Evolutionary conservation across 2,329 filamentous ascomycete genomes (phyloP), one percentile per base, ranked within the genome.

Genomic region (Colletotrichum sp.): DNA sequence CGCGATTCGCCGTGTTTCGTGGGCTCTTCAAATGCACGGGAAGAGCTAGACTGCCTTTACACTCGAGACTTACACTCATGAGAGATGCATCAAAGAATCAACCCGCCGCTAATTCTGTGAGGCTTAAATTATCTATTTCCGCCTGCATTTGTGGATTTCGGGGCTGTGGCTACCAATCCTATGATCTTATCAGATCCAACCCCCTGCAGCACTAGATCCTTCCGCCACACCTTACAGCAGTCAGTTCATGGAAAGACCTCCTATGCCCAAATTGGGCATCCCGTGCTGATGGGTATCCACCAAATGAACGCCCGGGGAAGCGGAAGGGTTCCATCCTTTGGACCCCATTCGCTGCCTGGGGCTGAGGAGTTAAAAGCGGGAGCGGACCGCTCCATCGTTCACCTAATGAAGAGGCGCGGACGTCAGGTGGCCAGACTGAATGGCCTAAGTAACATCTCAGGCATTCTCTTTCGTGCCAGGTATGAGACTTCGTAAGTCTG

Each of bases 1-100:
- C 34, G 34, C 0, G 15, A 36, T 36, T 36, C 0, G 7, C 34
- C 34, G 8, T 4, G 1, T 36, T 36, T 36, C 34, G 1, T 36
- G 15, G 34, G 34, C 34, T 36, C 8, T 36, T 36, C 34, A 36
- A 36, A 0, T 36, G 1, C 24, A 26, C 24, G 8, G 15, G 34
- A 36, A 36, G 7, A 36, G 34, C 34, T 5, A 5, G 2, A 43
- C 38, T n/a, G 1, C 38, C 9, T 0, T n/a, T 6, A n/a, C 0
- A 43, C 38, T n/a, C 18, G 3, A 18, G 18, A 43, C 5, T 3
- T n/a, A 12, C 38, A n/a, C 18, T n/a, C 9, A n/a, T 10, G 18
- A n/a, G 6, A 8, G 1, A 43, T 12, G 5, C 0, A n/a, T n/a
- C 2, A 0, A n/a, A n/a, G 16, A 12, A 0, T 2, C 38, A 43